These are phyloP conservation scores for Yamadazyma diospyri DNA, from an alignment of 1,139 yeast species.

Conservation along the genomic window DNA sequence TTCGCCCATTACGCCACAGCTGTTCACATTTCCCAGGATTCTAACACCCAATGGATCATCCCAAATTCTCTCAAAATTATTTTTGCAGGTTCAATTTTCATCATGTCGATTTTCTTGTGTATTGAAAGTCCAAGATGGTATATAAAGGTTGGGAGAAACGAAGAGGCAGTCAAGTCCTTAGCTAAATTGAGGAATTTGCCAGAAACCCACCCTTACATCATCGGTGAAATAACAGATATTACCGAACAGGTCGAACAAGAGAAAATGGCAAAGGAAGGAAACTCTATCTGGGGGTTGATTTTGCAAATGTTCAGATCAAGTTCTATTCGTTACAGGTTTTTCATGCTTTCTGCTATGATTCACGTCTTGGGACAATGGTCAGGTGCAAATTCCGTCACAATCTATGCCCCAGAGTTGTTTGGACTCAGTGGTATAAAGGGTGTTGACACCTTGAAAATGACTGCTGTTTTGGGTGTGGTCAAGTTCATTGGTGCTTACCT, in stretches of 20 bases:
- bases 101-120: constrained; percentile 34
- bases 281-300: constrained; percentile 17
- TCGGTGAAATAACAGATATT: constrained; percentile 51
- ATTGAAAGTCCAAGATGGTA: constrained; percentile 48
- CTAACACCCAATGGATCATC: constrained; percentile 35
- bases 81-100: constrained; percentile 39
- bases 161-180: constrained; percentile 33
- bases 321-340: constrained; percentile 44
- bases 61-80: constrained; percentile 38
- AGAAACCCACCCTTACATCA: constrained; percentile 46
- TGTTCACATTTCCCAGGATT: constrained; percentile 26
- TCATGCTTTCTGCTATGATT: constrained; percentile 37
- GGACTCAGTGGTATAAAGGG: constrained; percentile 45
- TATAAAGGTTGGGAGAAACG: constrained; percentile 33
- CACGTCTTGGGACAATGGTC: constrained; percentile 60
- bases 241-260: constrained; percentile 44
- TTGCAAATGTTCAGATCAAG: constrained; percentile 30
- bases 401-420: constrained; percentile 56
- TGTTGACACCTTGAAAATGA: constrained; percentile 38
- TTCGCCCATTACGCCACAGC: constrained; percentile 45
- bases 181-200: constrained; percentile 49
- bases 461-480: constrained; percentile 47
- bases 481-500: constrained; percentile 43
- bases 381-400: constrained; percentile 62
- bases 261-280: constrained; percentile 25